A percentile compares a stretch with the other conserved stretches of the same genome.
Evolutionary conservation across 164 flowering plant genomes (phyloP).

Genomic region (Hamamelis virginiana): DNA sequence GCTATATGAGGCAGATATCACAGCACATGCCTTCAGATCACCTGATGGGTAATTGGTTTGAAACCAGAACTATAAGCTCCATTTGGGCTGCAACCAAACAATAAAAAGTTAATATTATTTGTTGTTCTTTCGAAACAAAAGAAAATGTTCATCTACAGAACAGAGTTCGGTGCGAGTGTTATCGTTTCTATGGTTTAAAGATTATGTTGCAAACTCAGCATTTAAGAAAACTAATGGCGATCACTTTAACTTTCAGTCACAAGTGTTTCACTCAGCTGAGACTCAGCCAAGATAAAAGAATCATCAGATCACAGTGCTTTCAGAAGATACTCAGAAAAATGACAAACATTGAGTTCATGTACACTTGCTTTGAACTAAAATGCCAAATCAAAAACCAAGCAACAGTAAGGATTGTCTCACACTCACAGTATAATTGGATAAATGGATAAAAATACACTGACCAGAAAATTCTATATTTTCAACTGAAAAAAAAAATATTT

Average conservation of each 20-base stretch:
- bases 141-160: background rate
- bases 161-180: background rate
- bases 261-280: background rate
- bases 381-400: too few relatives aligned
- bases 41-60: slow-evolving; percentile 97
- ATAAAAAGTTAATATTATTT: background rate
- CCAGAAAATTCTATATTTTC: too few relatives aligned
- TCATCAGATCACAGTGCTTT: background rate
- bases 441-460: too few relatives aligned
- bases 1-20: slow-evolving; percentile 17
- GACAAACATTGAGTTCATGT: background rate
- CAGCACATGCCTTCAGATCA: slow-evolving; percentile 63
- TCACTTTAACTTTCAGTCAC: background rate
- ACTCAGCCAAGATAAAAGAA: background rate
- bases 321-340: background rate
- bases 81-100: slow-evolving; percentile 74
- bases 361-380: background rate
- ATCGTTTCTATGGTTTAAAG: background rate
- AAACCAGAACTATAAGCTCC: slow-evolving; percentile 98
- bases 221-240: background rate
- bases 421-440: too few relatives aligned
- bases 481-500: too few relatives aligned
- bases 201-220: too few relatives aligned
- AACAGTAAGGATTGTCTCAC: too few relatives aligned
- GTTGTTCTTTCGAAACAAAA: background rate